phyloP scores from a whole-genome alignment of 2,329 filamentous ascomycete genomes.

The Botryotinia narcissicola region DNA sequence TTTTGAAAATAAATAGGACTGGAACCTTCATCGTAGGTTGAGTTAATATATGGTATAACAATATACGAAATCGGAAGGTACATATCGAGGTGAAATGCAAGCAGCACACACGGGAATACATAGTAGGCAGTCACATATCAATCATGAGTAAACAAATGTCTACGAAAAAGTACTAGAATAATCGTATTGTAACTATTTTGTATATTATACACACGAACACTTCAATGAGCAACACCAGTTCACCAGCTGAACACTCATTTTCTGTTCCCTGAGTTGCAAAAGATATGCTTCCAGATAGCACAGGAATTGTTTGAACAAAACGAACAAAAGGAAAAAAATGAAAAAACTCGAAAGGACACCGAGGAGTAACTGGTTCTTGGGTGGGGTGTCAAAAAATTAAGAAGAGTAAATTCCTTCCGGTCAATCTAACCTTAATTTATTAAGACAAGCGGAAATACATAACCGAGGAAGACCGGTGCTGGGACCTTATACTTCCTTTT shows the following conservation, averaged over 20 bases:
- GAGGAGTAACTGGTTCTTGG: background rate
- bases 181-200: background rate
- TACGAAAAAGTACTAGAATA: background rate
- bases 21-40: background rate
- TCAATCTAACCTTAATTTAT: background rate
- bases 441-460: background rate
- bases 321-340: background rate
- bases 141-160: no score
- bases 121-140: background rate
- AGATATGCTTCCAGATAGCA: no score
- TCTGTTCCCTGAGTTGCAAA: no score
- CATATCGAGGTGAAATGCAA: background rate
- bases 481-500: rapidly evolving
- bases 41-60: background rate
- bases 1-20: background rate
- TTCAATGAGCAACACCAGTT: background rate
- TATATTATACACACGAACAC: no score
- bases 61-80: background rate
- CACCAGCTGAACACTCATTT: background rate
- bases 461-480: background rate
- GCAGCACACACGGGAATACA: background rate
- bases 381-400: no score
- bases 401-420: no score
- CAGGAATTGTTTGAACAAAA: no score
- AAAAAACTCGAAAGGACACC: background rate